These are phyloP conservation scores for Coriaria nepalensis DNA, from an alignment of 306 rosid species.

Conservation along the genomic window DNA sequence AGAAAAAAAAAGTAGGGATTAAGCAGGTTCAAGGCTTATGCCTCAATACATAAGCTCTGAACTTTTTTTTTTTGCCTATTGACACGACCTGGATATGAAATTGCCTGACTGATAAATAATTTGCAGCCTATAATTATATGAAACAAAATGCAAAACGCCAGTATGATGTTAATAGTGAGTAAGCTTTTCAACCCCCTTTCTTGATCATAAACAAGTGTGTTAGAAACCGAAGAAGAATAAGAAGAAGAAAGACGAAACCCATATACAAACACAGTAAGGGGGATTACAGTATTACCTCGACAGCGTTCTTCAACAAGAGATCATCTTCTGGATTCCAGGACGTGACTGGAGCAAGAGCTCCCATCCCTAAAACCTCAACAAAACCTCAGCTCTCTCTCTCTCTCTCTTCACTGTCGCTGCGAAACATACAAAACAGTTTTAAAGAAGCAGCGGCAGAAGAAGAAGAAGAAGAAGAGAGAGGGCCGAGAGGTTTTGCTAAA, in stretches of 20 bases:
- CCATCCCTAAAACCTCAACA: conserved; percentile 28
- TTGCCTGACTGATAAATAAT: too few relatives aligned
- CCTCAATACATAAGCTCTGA: too few relatives aligned
- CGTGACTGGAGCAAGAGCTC: conserved; percentile 47
- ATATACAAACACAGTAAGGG: background rate
- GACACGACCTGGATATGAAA: too few relatives aligned
- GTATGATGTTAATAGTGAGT: too few relatives aligned
- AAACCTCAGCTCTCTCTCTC: conserved; percentile 1
- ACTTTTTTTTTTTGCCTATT: too few relatives aligned
- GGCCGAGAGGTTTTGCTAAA: conserved; percentile 7
- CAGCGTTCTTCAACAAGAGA: conserved; percentile 67
- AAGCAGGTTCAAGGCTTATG: too few relatives aligned
- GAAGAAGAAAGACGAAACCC: background rate
- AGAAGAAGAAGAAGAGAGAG: background rate
- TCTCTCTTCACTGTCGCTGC: background rate
- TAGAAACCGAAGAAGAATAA: background rate
- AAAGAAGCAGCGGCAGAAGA: background rate
- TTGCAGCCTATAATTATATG: too few relatives aligned
- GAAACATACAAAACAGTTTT: background rate
- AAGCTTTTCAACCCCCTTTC: too few relatives aligned
- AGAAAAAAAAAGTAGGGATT: too few relatives aligned
- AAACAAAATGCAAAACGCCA: too few relatives aligned
- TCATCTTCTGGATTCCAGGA: conserved; percentile 76
- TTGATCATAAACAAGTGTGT: too few relatives aligned
- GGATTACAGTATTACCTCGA: conserved; percentile 42